Percentiles rank a stretch among this genome's conserved stretches.
phyloP scores from a whole-genome alignment of 257 asterid species.

The Nicotiana benthamiana region DNA sequence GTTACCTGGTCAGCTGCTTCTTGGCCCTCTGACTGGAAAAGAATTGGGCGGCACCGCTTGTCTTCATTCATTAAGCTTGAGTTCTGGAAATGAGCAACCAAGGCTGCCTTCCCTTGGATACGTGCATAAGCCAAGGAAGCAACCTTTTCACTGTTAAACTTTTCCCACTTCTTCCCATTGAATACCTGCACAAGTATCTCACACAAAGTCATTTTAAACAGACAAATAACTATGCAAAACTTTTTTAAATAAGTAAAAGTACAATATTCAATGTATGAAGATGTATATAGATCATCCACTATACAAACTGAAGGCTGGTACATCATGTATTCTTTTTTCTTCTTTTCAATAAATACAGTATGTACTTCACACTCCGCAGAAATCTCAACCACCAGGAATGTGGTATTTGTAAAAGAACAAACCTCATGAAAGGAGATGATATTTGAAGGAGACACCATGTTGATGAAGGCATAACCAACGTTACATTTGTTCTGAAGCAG shows the following conservation, averaged over 20 bases:
- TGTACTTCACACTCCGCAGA: neutral
- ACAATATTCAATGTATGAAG: neutral
- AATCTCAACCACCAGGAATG: neutral
- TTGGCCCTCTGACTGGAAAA: constrained; percentile 78
- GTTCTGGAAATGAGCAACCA: constrained; percentile 85
- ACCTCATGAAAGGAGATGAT: constrained; percentile 84
- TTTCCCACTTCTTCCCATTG: constrained; percentile 97
- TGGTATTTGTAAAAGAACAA: constrained; percentile 10
- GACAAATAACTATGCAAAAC: neutral
- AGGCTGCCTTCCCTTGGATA: constrained; percentile 79
- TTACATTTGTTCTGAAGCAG: constrained; percentile 87
- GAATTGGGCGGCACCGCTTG: constrained; percentile 82
- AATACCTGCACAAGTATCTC: constrained; percentile 41
- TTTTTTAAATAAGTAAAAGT: neutral
- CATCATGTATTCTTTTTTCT: neutral
- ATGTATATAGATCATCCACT: neutral
- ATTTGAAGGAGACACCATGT: constrained; percentile 81
- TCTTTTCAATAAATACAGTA: neutral
- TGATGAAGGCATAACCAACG: constrained; percentile 95
- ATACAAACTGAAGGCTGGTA: neutral
- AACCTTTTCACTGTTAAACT: constrained; percentile 89
- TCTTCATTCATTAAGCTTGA: constrained; percentile 98
- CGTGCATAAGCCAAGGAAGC: constrained; percentile 93
- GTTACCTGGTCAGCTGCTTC: constrained; percentile 55
- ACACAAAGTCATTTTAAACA: neutral